Base-by-base conservation (phyloP, 2,329 filamentous ascomycete genomes). In the Colletotrichum eleusines region DNA sequence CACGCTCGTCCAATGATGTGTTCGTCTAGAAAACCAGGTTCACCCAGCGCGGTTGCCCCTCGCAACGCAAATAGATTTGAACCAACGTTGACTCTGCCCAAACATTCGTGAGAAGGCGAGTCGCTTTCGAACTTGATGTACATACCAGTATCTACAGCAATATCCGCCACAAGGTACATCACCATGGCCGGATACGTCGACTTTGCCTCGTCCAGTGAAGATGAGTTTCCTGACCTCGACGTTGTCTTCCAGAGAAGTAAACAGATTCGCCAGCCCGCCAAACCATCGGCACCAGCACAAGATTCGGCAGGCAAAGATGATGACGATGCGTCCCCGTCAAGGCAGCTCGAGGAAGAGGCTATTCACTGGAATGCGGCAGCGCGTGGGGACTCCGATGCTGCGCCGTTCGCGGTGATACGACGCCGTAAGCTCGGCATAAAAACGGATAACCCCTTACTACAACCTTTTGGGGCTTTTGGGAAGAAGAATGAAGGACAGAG, bases 171-270 rank as follows among this genome's bases (percentile, higher is more conserved):
- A 35, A 40, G n/a, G 3, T 18, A n/a, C 16, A 26, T 26, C 23
- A 38, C 16, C 55, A 72, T 66, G 72, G 58, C 63, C 62, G 71
- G 74, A 66, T 69, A 73, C 40, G 48, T 75, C 38, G 76, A 80
- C 8, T 76, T 74, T 57, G 76, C 68, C 59, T 73, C 75, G 53
- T 78, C 79, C 23, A 80, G 78, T 63, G 81, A 84, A 26, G 83
- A 85, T 51, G 84, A 84, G 42, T 79, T 84, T 33, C 82, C 83
- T 1, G 81, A 82, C 42, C 68, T 83, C 31, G 77, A 80, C 48
- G 76, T 78, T 2, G 69, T 84, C 11, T 54, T 78, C 23, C 64
- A 68, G 33, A 62, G 64, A 38, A 71, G 64, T 62, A 68, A 71
- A 48, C 57, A 63, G 48, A 28, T 40, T 23, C 46, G 44, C 35